A percentile compares a stretch with the other conserved stretches of the same genome.
Evolutionary conservation across 202 grass and related monocot genomes (phyloP).

Genomic region (Zoysia matrella): DNA sequence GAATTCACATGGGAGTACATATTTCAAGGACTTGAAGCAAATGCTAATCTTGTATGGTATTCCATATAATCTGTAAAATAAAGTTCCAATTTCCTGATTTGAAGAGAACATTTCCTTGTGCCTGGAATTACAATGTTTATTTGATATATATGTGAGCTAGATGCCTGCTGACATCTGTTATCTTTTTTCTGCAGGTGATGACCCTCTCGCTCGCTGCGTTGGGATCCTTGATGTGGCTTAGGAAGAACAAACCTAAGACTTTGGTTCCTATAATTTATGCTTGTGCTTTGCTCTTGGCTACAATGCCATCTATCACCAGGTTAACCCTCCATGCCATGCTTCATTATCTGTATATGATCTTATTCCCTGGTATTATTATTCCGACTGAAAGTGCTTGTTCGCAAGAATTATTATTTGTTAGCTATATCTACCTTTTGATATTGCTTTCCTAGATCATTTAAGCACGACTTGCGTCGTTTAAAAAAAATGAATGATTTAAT

Average conservation of each 20-base stretch:
- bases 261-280: slow-evolving; percentile 95
- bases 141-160: slow-evolving; percentile 17
- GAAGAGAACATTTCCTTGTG: not conserved
- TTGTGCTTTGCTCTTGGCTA: slow-evolving; percentile 91
- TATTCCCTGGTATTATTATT: slow-evolving; percentile 8
- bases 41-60: slow-evolving; percentile 85
- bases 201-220: slow-evolving; percentile 87
- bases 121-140: slow-evolving; percentile 16
- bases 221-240: slow-evolving; percentile 98
- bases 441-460: not conserved
- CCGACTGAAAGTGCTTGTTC: slow-evolving; percentile 15
- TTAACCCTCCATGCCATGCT: slow-evolving; percentile 37
- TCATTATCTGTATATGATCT: slow-evolving; percentile 34
- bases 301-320: slow-evolving; percentile 98
- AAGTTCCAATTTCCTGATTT: slow-evolving; percentile 24
- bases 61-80: slow-evolving; percentile 24
- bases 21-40: slow-evolving; percentile 97
- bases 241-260: slow-evolving; percentile 96
- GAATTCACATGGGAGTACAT: slow-evolving; percentile 99
- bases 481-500: not conserved
- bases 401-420: slow-evolving; percentile 19
- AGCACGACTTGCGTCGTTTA: slow-evolving; percentile 3
- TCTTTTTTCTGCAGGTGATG: slow-evolving; percentile 70
- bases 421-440: not conserved
- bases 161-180: slow-evolving; percentile 1